phyloP scores from a whole-genome alignment of 345 rosid genomes.

The thale cress (Arabidopsis thaliana) region TAIR10.1 NC_003070.9:33501-34000 shows the following conservation, averaged over 20 bases:
- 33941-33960: constrained; percentile 25
- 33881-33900: constrained; percentile 14
- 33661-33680: constrained; percentile 22
- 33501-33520: background rate
- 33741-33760: constrained; percentile 38
- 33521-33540: background rate
- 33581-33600: constrained; percentile 13
- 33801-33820: constrained; percentile 38
- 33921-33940: constrained; percentile 37
- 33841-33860: constrained; percentile 30
- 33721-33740: background rate
- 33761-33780: constrained; percentile 37
- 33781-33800: constrained; percentile 41
- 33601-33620: background rate
- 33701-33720: constrained; percentile 5
- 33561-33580: background rate
- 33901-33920: constrained; percentile 12
- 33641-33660: background rate
- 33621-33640: background rate
- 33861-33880: constrained; percentile 37
- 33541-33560: constrained; percentile 12
- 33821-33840: constrained; percentile 29
- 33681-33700: constrained; percentile 11
- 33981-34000: constrained; percentile 46
- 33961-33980: constrained; percentile 28